A percentile compares a stretch with the other conserved stretches of the same genome.
Evolutionary conservation across 2,329 filamentous ascomycete species (phyloP).

Genomic region (Talaromyces sp.): DNA sequence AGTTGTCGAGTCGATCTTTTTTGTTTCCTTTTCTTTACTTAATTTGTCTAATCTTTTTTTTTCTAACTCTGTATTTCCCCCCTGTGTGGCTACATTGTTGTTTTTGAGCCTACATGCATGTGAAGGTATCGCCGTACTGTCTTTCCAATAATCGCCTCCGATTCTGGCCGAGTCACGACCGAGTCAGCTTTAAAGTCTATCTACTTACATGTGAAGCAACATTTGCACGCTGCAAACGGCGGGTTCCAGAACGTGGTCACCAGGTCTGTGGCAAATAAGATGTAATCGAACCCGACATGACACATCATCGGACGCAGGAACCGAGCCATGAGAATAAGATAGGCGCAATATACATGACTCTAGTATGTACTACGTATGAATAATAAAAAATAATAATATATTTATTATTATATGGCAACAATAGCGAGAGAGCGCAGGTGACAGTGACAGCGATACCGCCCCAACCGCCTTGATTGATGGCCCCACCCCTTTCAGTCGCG

Average conservation of each 20-base stretch:
- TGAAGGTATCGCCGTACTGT: not conserved
- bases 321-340: not conserved
- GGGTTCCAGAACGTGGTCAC: not conserved
- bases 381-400: not conserved
- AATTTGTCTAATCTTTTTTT: not conserved
- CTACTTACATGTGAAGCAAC: not conserved
- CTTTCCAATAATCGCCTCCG: not conserved
- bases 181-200: not conserved
- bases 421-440: not conserved
- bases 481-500: not conserved
- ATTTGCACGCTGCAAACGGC: not conserved
- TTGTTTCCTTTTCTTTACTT: not conserved
- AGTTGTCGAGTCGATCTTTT: not conserved
- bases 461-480: not conserved
- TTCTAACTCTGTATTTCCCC: not conserved
- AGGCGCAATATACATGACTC: not conserved
- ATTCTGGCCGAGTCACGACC: not conserved
- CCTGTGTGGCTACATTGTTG: not conserved
- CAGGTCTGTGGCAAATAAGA: not conserved
- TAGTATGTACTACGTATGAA: not conserved
- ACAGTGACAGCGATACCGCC: not conserved
- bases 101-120: not conserved
- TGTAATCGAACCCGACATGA: not conserved
- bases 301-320: not conserved
- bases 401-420: not conserved